A percentile compares a stretch with the other conserved stretches of the same genome.
Evolutionary conservation across 495 filamentous ascomycete species (phyloP).

Genomic region (Tuber aestivum): DNA sequence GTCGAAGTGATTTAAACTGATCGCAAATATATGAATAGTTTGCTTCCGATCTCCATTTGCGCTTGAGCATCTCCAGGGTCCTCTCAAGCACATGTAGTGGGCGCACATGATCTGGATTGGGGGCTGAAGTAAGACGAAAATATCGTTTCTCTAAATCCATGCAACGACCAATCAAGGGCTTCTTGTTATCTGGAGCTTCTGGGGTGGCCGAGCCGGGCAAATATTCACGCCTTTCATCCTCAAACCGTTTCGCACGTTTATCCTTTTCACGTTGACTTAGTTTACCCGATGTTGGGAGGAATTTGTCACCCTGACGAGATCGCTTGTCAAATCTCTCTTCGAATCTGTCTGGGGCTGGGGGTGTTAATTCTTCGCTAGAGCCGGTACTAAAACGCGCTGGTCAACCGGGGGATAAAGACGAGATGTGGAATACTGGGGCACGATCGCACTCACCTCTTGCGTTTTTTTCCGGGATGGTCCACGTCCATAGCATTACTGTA

Average conservation of each 20-base stretch:
- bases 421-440: neutral
- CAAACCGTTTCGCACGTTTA: constrained; percentile 81
- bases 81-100: constrained; percentile 73
- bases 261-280: constrained; percentile 90
- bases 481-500: constrained; percentile 53
- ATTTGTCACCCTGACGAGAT: constrained; percentile 43
- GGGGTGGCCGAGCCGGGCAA: constrained; percentile 57
- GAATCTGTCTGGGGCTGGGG: constrained; percentile 32
- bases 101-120: constrained; percentile 78
- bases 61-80: constrained; percentile 80
- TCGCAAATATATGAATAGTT: constrained; percentile 98
- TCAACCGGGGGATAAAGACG: constrained; percentile 10
- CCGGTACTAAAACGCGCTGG: constrained; percentile 14
- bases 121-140: constrained; percentile 83
- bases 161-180: constrained; percentile 76
- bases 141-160: constrained; percentile 87
- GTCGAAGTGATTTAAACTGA: constrained; percentile 96
- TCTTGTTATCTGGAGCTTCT: constrained; percentile 53
- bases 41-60: constrained; percentile 86
- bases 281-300: constrained; percentile 50
- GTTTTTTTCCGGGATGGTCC: constrained; percentile 41
- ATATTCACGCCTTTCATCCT: constrained; percentile 58
- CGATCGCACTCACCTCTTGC: constrained; percentile 35
- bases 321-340: constrained; percentile 42
- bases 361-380: constrained; percentile 36